A percentile compares a stretch with the other conserved stretches of the same genome.
Evolutionary conservation across 441 rosid genomes (phyloP).

Genomic region (Euphorbia schlechtendalii): DNA sequence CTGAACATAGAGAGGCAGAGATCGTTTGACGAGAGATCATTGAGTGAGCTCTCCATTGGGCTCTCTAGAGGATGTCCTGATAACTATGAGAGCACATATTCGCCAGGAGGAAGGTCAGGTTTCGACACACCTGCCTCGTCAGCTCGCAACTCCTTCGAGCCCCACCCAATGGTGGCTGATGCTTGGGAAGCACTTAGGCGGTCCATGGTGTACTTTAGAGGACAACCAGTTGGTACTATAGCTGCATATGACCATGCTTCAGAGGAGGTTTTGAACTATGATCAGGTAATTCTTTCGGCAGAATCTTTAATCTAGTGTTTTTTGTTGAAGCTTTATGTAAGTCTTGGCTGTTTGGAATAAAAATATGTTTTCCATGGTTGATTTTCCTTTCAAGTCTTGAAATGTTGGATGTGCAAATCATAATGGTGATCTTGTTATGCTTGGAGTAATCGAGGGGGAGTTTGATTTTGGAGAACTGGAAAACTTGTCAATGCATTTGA

Average conservation of each 20-base stretch:
- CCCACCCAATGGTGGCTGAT: constrained; percentile 90
- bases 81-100: constrained; percentile 42
- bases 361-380: constrained; percentile 5
- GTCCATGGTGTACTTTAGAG: constrained; percentile 64
- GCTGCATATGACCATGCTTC: constrained; percentile 84
- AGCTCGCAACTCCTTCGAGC: constrained; percentile 66
- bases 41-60: constrained; percentile 61
- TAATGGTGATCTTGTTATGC: background rate
- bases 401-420: background rate
- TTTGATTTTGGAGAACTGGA: background rate
- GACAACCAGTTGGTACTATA: constrained; percentile 84
- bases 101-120: constrained; percentile 73
- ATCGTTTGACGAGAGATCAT: constrained; percentile 81
- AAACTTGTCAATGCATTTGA: background rate
- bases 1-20: constrained; percentile 76
- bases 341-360: background rate
- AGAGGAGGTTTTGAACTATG: constrained; percentile 78
- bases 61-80: constrained; percentile 42
- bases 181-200: constrained; percentile 84
- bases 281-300: constrained; percentile 44
- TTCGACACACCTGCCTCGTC: constrained; percentile 68
- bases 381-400: too few species aligned
- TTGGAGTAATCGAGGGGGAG: background rate
- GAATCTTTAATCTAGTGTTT: too few species aligned
- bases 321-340: background rate